Base-by-base conservation (phyloP, 371 early-diverging fungal species). In the Mucor irregularis region DNA sequence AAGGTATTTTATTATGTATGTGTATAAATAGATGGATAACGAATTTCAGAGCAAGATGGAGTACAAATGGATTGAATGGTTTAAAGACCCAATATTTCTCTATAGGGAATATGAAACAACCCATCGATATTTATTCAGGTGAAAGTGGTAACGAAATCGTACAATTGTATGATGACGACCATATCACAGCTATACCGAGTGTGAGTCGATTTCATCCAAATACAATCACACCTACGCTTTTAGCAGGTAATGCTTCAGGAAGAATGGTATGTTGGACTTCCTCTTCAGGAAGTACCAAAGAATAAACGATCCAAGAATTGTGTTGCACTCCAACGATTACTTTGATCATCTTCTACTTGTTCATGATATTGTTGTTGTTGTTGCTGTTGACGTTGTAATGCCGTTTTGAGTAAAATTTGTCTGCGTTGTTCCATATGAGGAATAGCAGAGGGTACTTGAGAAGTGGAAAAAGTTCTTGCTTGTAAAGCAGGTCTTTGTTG, bases 11-110 rank as follows among this genome's bases (percentile, higher is more conserved):
- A 22, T 11, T 22, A 44, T 43, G 34, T 25, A 4, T 35, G 8
- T 7, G 22, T 16, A 13, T 40, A n/a, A 10, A 37, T 54, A 69
- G 90, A 51, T 90, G 89, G 91, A 84, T 89, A 16, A 86, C 91
- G 5, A 84, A 83, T 64, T 80, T 90, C 30, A 76, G 88, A n/a
- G 83, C 90, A 4, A 73, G 78, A 8, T 91, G 91, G 90, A 73
- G 85, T 48, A 68, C 68, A 28, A 78, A 81, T 50, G 38, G 49
- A 25, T 5, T 21, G 3, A 65, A 69, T 38, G 58, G 66, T 34
- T 5, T 40, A 9, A 34, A 60, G 0, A 67, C 69, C 38, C 76
- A 74, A 25, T 81, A 84, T 61, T 79, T 90, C 53, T 58, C 74
- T 3, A 70, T 89, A 48, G 90, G 88, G 8, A 90, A 87, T 61